phyloP scores from a whole-genome alignment of 2,329 filamentous ascomycete genomes.

The Cladosporium phlei region DNA sequence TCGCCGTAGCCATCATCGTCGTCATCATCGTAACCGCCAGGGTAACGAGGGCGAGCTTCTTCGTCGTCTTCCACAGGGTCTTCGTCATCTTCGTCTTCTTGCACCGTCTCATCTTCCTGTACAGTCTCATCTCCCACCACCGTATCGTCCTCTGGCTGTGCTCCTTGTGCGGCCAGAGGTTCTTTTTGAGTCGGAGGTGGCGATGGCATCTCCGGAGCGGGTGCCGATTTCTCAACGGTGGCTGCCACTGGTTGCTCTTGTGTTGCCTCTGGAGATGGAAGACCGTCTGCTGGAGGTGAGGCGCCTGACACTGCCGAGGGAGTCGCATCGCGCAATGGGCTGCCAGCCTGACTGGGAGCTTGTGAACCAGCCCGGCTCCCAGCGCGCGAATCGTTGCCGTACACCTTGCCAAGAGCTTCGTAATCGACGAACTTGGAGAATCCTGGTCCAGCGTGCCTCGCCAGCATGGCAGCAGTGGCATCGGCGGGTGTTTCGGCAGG shows the following conservation, averaged over 20 bases:
- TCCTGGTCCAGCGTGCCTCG: slow-evolving; percentile 37
- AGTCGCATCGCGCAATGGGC: slow-evolving; percentile 4
- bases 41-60: slow-evolving; percentile 9
- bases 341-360: slow-evolving; percentile 9
- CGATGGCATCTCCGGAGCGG: background rate
- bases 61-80: slow-evolving; percentile 16
- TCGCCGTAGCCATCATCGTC: slow-evolving; percentile 21
- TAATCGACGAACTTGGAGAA: slow-evolving; percentile 46
- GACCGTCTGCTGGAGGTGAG: slow-evolving; percentile 14
- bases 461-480: slow-evolving; percentile 42
- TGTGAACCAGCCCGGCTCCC: slow-evolving; percentile 14
- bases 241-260: slow-evolving; percentile 11
- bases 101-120: background rate
- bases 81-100: slow-evolving; percentile 6
- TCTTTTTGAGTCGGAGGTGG: slow-evolving; percentile 10
- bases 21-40: slow-evolving; percentile 15
- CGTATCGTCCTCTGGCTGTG: slow-evolving; percentile 7
- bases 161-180: slow-evolving; percentile 9
- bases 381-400: slow-evolving; percentile 24
- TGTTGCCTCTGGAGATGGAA: slow-evolving; percentile 16
- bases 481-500: slow-evolving; percentile 42
- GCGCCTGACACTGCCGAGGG: slow-evolving; percentile 11
- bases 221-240: background rate
- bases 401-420: slow-evolving; percentile 40
- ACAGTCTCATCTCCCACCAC: slow-evolving; percentile 8